Evolutionary conservation across 768 basidiomycete species (phyloP).

Genomic region (Coprinopsis strossmayeri): DNA sequence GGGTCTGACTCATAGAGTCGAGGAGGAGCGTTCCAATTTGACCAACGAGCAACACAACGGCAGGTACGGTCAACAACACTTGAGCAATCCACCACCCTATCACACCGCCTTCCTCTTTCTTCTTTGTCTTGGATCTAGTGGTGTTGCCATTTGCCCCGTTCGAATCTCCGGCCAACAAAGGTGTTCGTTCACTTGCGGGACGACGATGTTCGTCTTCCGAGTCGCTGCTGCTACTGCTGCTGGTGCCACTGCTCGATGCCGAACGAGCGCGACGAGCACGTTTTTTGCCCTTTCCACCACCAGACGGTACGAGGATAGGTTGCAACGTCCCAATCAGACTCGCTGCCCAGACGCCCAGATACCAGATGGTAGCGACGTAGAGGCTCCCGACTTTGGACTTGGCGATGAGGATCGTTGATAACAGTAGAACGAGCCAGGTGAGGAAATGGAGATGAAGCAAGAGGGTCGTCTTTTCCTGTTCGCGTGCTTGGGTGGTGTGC

Average conservation of each 20-base stretch:
- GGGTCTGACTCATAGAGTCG: constrained; percentile 45
- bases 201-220: neutral
- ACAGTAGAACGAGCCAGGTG: constrained; percentile 49
- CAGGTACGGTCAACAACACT: constrained; percentile 44
- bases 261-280: constrained; percentile 45
- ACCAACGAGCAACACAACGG: constrained; percentile 45
- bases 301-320: constrained; percentile 11
- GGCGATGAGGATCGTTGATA: constrained; percentile 39
- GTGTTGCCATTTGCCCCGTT: neutral
- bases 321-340: constrained; percentile 16
- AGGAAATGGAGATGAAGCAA: constrained; percentile 47
- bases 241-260: constrained; percentile 4
- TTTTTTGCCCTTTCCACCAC: constrained; percentile 36
- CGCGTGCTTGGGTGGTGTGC: constrained; percentile 11
- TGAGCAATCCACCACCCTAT: constrained; percentile 54
- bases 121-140: neutral
- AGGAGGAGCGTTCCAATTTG: constrained; percentile 45
- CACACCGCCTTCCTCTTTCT: constrained; percentile 20
- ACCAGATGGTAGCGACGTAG: constrained; percentile 53
- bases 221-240: neutral
- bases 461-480: constrained; percentile 41
- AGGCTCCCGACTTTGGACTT: constrained; percentile 40
- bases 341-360: constrained; percentile 22
- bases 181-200: constrained; percentile 9
- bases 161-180: constrained; percentile 8